A percentile compares a stretch with the other conserved stretches of the same genome.
Conservation (phyloP, 495 filamentous ascomycete genomes). For the Neurospora discreta region DNA sequence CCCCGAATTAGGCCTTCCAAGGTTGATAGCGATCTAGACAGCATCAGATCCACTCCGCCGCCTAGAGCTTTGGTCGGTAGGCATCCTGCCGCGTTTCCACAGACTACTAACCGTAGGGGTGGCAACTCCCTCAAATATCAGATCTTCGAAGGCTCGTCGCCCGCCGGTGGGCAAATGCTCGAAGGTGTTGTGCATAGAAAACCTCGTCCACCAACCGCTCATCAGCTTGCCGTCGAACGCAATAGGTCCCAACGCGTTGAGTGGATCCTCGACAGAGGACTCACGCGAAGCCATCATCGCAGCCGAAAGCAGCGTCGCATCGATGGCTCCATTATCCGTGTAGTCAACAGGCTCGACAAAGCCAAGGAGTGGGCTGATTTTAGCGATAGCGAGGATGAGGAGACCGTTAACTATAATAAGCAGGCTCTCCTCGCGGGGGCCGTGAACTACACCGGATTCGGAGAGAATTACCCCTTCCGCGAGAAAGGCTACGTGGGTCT, state of each 20-base stretch:
- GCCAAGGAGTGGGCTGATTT: constrained; percentile 59
- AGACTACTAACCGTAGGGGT: constrained; percentile 31
- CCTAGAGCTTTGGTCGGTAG: constrained; percentile 34
- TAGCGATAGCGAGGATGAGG: constrained; percentile 70
- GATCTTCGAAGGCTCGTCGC: constrained; percentile 41
- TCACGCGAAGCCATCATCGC: constrained; percentile 50
- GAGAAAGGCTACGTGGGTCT: constrained; percentile 59
- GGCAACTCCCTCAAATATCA: constrained; percentile 39
- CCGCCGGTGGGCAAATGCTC: constrained; percentile 26
- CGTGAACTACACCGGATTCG: constrained; percentile 1
- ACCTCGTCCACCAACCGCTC: constrained; percentile 75
- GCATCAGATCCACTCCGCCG: constrained; percentile 46
- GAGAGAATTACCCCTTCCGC: constrained; percentile 23
- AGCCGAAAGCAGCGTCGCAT: constrained; percentile 47
- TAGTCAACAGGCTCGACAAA: constrained; percentile 47
- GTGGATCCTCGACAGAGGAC: constrained; percentile 68
- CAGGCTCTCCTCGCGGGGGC: constrained; percentile 3
- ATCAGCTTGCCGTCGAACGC: constrained; percentile 84
- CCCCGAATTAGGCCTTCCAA: constrained; percentile 43
- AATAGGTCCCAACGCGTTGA: constrained; percentile 83
- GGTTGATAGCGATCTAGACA: constrained; percentile 48
- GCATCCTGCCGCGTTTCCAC: constrained; percentile 20
- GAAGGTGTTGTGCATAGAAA: constrained; percentile 36
- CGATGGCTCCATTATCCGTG: constrained; percentile 55
- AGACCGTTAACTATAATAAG: constrained; percentile 28